phyloP scores from a whole-genome alignment of 2,329 filamentous ascomycete species.

The Colletotrichum melonis region DNA sequence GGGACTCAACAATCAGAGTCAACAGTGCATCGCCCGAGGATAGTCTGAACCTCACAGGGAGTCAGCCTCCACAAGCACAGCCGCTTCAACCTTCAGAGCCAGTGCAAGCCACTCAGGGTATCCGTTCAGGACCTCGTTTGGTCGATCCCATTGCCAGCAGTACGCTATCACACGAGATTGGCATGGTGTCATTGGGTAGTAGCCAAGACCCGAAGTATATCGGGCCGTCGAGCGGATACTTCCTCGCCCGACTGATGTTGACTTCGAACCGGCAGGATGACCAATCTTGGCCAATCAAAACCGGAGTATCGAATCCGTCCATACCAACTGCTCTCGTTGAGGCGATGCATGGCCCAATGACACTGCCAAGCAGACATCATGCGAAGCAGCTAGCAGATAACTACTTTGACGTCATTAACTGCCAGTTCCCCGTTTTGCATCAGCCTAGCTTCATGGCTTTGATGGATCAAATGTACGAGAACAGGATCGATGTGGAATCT shows the following conservation, averaged over 20 bases:
- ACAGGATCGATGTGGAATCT: constrained; percentile 37
- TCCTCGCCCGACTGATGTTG: constrained; percentile 62
- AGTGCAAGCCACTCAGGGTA: constrained; percentile 29
- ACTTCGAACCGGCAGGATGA: constrained; percentile 46
- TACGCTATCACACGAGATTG: constrained; percentile 60
- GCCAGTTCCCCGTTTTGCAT: constrained; percentile 62
- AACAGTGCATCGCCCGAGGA: constrained; percentile 33
- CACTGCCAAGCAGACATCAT: constrained; percentile 46
- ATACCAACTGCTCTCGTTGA: constrained; percentile 46
- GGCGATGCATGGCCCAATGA: constrained; percentile 45
- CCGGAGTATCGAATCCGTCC: background rate
- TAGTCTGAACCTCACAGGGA: background rate
- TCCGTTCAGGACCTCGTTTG: constrained; percentile 25
- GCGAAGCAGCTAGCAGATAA: constrained; percentile 54
- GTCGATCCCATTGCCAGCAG: constrained; percentile 38
- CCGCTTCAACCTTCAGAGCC: constrained; percentile 6
- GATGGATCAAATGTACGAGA: constrained; percentile 46
- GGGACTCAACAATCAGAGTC: constrained; percentile 34
- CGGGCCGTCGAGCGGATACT: constrained; percentile 66
- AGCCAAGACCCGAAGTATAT: constrained; percentile 63
- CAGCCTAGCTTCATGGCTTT: constrained; percentile 50
- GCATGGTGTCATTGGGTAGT: constrained; percentile 60
- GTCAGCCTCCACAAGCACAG: background rate
- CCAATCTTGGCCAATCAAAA: constrained; percentile 24
- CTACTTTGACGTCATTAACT: constrained; percentile 61